Conservation (phyloP, 306 rosid species). For the Spatholobus suberectus region DNA sequence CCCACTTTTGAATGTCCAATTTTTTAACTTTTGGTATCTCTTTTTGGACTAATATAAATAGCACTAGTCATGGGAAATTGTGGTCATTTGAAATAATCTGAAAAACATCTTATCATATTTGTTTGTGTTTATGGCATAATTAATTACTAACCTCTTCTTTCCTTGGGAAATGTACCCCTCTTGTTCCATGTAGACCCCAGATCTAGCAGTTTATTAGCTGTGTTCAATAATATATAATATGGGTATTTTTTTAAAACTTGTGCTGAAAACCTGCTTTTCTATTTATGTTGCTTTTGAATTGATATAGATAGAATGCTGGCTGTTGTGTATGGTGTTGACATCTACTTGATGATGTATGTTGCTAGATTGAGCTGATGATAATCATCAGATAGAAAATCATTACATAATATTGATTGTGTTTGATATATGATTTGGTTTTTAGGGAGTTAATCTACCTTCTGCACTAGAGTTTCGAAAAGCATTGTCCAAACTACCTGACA, state of each 20-base stretch:
- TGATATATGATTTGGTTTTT: constrained; percentile 43
- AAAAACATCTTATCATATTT: neutral
- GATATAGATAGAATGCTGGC: neutral
- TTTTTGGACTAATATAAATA: neutral
- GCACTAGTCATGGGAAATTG: neutral
- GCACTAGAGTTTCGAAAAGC: constrained; percentile 76
- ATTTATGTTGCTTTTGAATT: constrained; percentile 27
- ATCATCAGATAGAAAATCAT: neutral
- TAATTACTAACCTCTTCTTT: neutral
- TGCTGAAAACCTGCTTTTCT: constrained; percentile 16
- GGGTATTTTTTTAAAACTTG: constrained; percentile 21
- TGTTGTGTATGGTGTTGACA: neutral
- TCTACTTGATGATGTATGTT: neutral
- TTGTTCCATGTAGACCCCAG: constrained; percentile 20
- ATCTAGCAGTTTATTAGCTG: neutral
- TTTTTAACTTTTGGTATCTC: neutral
- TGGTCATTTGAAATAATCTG: constrained; percentile 15
- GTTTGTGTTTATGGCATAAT: neutral
- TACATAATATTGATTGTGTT: constrained; percentile 15
- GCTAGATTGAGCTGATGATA: constrained; percentile 20
- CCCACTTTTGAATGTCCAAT: constrained; percentile 1
- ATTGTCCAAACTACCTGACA: constrained; percentile 73
- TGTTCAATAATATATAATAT: constrained; percentile 1
- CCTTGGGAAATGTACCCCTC: neutral
- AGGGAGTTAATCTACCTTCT: constrained; percentile 81